Conservation (phyloP, 2,329 filamentous ascomycete species). For the Aspergillus hiratsukae region DNA sequence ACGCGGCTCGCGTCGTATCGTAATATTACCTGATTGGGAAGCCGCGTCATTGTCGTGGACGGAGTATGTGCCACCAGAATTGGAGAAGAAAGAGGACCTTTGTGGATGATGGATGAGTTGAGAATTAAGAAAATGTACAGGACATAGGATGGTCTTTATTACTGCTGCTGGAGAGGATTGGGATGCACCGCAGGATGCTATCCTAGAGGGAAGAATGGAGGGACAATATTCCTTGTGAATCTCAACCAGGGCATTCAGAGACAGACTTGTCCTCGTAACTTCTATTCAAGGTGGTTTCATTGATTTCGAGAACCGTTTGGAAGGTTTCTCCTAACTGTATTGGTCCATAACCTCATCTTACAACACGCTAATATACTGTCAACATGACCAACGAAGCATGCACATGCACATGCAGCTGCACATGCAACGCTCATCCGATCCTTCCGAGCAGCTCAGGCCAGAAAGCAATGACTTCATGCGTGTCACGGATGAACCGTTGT, state of each 20-base stretch:
- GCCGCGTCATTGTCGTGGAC: neutral
- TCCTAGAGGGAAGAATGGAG: slow-evolving; percentile 5
- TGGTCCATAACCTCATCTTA: neutral
- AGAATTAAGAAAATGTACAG: neutral
- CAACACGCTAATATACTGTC: neutral
- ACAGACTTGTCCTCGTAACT: neutral
- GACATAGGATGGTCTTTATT: slow-evolving; percentile 1
- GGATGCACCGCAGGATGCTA: neutral
- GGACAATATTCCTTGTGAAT: neutral
- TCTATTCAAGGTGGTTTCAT: neutral
- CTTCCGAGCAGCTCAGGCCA: neutral
- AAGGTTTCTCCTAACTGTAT: neutral
- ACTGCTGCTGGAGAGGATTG: slow-evolving; percentile 2
- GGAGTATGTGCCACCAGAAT: neutral
- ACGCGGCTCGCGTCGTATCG: slow-evolving; percentile 2
- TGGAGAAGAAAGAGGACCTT: neutral
- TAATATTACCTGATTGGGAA: slow-evolving; percentile 12
- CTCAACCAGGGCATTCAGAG: neutral
- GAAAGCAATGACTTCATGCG: neutral
- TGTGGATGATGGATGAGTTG: neutral
- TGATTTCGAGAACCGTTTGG: neutral
- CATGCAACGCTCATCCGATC: neutral
- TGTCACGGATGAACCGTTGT: neutral
- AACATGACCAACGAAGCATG: neutral
- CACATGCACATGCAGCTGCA: neutral